Evolutionary conservation across 352 stramenopile species (phyloP), one percentile per base, ranked within the genome.

Genomic region (Phytophthora lateralis): DNA sequence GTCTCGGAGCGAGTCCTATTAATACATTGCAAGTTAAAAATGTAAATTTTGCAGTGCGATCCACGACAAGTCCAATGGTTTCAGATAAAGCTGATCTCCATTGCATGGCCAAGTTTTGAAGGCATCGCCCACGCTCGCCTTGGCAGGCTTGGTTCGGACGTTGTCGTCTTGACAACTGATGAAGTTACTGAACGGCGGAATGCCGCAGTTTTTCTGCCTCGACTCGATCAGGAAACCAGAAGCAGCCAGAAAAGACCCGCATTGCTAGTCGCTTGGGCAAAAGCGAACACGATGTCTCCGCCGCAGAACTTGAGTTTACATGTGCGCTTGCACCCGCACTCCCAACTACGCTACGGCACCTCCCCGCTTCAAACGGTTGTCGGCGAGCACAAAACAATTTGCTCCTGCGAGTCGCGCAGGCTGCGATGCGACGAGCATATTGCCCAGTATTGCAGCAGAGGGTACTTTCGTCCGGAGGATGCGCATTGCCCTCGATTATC

Each of bases 201-300:
- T 21, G 6, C 42, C 21, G 42, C 18, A 34, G 18, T n/a, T 20
- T 20, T 34, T 30, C 29, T 49, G 42, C 15, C 21, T 49, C 42
- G 6, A 6, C 21, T 21, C 21, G 17, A 49, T 34, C 21, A 10
- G n/a, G 42, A 20, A 24, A 24, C 38, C 38, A 44, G 38, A 44
- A 44, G 26, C 29, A 10, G n/a, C 38, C 38, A 44, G 38, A 44
- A 44, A 44, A 44, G 38, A 44, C 38, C 38, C 38, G 11, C 21
- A 24, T 24, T 24, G n/a, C 21, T 24, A 42, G 8, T 45, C 32
- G 34, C n/a, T 56, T 56, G 9, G 15, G n/a, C 29, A 53, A 44
- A 24, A 44, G 24, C 26, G 32, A 61, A 42, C 41, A 52, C 42
- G 54, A 61, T 61, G 54, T 54, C 50, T 14, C 14, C 17, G n/a